Evolutionary conservation across 495 filamentous ascomycete species (phyloP), one percentile per base, ranked within the genome.

Genomic region (Aspergillus kassunensis): DNA sequence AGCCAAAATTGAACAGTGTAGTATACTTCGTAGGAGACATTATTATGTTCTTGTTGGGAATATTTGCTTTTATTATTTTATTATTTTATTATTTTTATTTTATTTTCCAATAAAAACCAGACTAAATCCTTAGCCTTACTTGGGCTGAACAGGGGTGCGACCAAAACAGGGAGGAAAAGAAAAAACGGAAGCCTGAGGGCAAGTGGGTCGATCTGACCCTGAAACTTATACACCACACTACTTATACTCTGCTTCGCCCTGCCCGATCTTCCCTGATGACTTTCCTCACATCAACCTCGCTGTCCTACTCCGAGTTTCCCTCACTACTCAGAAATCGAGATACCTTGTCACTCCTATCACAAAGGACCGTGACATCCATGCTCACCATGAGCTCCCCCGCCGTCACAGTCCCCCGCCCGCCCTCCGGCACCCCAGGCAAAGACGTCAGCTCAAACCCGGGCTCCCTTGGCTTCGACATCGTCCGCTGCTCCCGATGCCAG

Each of bases 401-500:
- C 29, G 54, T 74, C 18, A 69, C 68, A 51, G 57, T 78, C 23
- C 66, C 68, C 49, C 65, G 65, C 35, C 57, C 59, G 24, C 55
- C 66, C 43, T 53, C 64, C 51, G 50, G 53, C 35, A 30, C 51
- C 35, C 16, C 58, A 11, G 45, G 45, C 39, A 57, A 60, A 36
- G 55, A 52, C 37, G 43, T 54, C 9, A 18, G 52, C 19, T 34
- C 62, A 20, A 31, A 34, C 53, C 46, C 57, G 48, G 20, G 58
- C 47, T 46, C 59, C 45, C 44, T 59, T 27, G 61, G 55, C 42
- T 60, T 68, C 56, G 71, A 75, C 33, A 69, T 75, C 45, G 70
- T 74, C 49, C 72, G 74, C 19, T 80, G 76, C 55, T 79, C 74
- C 11, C 61, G 75, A 0, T 80, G 76, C 51, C 73, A 78, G 56